Base-by-base conservation (phyloP, 768 basidiomycete genomes). In the Lactarius akahatsu region DNA sequence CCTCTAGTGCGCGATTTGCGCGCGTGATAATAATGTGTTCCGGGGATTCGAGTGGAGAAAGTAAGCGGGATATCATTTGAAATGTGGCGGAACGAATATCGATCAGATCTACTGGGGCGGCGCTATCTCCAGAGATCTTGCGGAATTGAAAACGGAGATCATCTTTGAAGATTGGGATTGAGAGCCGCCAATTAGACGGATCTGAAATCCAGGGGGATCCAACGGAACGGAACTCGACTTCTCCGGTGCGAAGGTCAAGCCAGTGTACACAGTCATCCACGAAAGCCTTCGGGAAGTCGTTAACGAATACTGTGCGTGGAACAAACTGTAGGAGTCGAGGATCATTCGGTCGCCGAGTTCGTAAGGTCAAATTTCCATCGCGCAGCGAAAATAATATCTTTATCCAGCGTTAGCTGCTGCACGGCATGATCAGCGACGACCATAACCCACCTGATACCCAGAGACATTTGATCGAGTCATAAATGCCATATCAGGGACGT, bases 211-310 rank as follows among this genome's bases (percentile, higher is more conserved):
- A 80, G 4, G 69, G 55, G 10, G 65, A 61, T 26, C 67, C 55
- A 10, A 73, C 54, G 13, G 76, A 77, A 32, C 78, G 76, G 30
- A 80, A 76, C 63, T 77, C 77, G 15, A 77, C 62, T 7, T 38
- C 52, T 36, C 56, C 47, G 32, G 40, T 38, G 43, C 58, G 45
- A 32, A 77, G 26, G 41, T 75, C 55, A 59, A 79, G 67, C 79
- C 79, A 80, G 67, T 79, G 78, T 26, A 52, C 50, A 16, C 2
- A 52, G 50, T 52, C 13, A 15, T 52, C 26, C 2, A 52, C 50
- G 23, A 52, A 52, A 26, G 26, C 11, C 13, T 52, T 57, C 5
- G 79, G 78, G 3, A 79, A 66, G 65, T 79, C 78, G 10, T 59
- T 64, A 5, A 28, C 43, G n/a, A 81, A 69, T 32, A 69, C 57